phyloP scores from a whole-genome alignment of 495 filamentous ascomycete species.

The Annulohypoxylon maeteangense region DNA sequence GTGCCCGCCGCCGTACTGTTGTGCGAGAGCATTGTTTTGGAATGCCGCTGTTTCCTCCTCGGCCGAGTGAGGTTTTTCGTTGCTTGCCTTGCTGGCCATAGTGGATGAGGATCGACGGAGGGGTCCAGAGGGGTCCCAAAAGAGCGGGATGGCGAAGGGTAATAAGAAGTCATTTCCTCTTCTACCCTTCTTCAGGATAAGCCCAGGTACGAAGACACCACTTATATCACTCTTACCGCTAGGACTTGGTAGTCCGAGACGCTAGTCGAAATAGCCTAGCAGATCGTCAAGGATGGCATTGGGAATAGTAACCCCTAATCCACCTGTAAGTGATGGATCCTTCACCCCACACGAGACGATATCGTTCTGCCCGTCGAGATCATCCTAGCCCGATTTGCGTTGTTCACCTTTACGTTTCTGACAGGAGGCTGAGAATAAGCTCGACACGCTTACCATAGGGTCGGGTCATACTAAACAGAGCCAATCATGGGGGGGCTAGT shows the following conservation, averaged over 20 bases:
- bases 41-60: conserved; percentile 29
- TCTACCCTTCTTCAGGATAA: conserved; percentile 3
- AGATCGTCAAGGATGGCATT: conserved; percentile 20
- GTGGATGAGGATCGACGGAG: background rate
- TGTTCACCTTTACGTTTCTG: background rate
- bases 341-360: conserved; percentile 20
- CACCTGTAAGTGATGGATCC: conserved; percentile 19
- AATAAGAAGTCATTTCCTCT: conserved; percentile 6
- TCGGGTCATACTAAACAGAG: conserved; percentile 13
- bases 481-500: conserved; percentile 1
- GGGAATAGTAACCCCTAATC: background rate
- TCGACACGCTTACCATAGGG: conserved; percentile 9
- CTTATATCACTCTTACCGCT: conserved; percentile 29
- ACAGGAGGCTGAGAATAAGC: background rate
- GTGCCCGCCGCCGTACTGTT: conserved; percentile 48
- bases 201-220: background rate
- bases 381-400: conserved; percentile 1
- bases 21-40: conserved; percentile 38
- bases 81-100: conserved; percentile 28
- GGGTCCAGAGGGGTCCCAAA: background rate
- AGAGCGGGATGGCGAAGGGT: conserved; percentile 1
- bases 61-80: conserved; percentile 27
- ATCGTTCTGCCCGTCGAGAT: background rate
- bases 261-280: conserved; percentile 27
- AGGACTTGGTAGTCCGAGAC: conserved; percentile 11